These are phyloP conservation scores for Neopestalotiopsis rosae DNA, from an alignment of 2,329 filamentous ascomycete genomes.

Conservation along the genomic window DNA sequence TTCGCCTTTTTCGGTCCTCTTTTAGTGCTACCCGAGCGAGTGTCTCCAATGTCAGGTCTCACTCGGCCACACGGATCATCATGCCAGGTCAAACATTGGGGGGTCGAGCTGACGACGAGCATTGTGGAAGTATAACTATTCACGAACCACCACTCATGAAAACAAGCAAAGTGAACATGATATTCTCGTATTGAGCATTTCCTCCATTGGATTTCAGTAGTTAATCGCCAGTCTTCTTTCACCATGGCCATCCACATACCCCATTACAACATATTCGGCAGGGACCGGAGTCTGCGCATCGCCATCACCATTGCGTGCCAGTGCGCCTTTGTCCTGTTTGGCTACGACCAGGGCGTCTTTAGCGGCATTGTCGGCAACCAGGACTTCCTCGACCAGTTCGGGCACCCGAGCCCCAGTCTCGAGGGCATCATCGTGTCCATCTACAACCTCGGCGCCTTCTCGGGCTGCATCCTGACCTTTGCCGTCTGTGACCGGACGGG, in stretches of 20 bases:
- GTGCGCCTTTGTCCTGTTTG: constrained; percentile 17
- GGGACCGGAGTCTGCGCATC: constrained; percentile 5
- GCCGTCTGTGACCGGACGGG: constrained; percentile 19
- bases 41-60: background rate
- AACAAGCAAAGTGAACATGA: too few species aligned
- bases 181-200: too few species aligned
- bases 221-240: background rate
- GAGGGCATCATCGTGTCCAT: constrained; percentile 20
- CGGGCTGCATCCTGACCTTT: constrained; percentile 18
- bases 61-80: too few species aligned
- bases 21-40: background rate
- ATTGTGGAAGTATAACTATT: too few species aligned
- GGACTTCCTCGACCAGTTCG: constrained; percentile 14
- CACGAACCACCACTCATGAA: too few species aligned
- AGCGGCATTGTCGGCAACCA: constrained; percentile 20
- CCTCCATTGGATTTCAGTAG: background rate
- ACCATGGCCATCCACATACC: constrained; percentile 8
- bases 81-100: too few species aligned
- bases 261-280: constrained; percentile 16
- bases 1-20: background rate
- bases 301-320: constrained; percentile 19
- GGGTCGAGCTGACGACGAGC: too few species aligned
- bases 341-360: constrained; percentile 24
- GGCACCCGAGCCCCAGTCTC: constrained; percentile 14
- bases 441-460: constrained; percentile 22